Percentiles rank a stretch among this genome's conserved stretches.
phyloP scores from a whole-genome alignment of 768 basidiomycete species.

The Kwoniella sp. region DNA sequence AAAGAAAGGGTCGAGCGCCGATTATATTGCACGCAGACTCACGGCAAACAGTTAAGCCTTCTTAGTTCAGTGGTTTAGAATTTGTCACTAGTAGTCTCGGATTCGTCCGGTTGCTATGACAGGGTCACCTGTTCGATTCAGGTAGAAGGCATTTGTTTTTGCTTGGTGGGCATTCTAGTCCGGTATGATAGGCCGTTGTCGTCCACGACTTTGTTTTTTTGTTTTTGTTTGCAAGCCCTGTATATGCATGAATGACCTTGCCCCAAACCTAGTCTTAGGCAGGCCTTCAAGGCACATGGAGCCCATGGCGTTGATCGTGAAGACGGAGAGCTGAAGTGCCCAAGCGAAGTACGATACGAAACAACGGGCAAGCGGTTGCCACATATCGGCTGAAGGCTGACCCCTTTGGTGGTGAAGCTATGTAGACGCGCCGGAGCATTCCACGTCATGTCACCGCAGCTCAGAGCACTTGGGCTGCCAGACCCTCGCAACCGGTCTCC shows the following conservation, averaged over 20 bases:
- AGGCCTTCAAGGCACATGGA: too few relatives aligned
- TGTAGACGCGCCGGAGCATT: neutral
- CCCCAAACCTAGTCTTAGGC: too few relatives aligned
- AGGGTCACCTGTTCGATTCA: constrained; percentile 13
- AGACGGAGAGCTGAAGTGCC: too few relatives aligned
- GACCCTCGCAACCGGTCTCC: neutral
- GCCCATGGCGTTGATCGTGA: too few relatives aligned
- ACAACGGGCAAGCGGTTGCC: neutral
- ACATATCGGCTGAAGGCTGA: neutral
- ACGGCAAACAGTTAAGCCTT: constrained; percentile 8
- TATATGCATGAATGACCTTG: too few relatives aligned
- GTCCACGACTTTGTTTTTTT: too few relatives aligned
- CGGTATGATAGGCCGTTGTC: too few relatives aligned
- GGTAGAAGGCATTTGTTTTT: constrained; percentile 11
- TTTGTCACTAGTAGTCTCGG: constrained; percentile 11
- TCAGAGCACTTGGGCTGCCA: neutral
- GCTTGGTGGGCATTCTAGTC: constrained; percentile 1
- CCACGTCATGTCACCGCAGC: constrained; percentile 9
- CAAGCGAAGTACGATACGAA: too few relatives aligned
- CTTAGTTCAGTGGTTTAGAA: constrained; percentile 14
- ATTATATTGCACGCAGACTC: neutral
- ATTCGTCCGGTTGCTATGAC: neutral
- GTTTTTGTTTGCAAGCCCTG: too few relatives aligned
- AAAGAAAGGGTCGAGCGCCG: too few relatives aligned
- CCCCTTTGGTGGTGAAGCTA: neutral